Evolutionary conservation across 768 basidiomycete species (phyloP).

Genomic region (Tricholoma saponaceum): DNA sequence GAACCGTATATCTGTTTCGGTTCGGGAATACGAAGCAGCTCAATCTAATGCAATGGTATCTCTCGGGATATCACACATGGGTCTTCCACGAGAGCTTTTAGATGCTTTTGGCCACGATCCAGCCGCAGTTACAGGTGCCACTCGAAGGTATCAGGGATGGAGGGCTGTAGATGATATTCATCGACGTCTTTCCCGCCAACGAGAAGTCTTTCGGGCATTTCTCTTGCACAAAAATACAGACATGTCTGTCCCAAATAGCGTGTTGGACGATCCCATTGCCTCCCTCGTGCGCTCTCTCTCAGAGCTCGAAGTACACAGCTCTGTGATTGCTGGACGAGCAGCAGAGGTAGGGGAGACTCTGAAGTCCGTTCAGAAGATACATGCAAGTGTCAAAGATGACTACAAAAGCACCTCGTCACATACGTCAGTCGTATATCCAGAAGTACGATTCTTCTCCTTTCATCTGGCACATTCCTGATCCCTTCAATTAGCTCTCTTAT

Average conservation of each 20-base stretch:
- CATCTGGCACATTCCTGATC: constrained; percentile 1
- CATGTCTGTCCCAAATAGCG: constrained; percentile 28
- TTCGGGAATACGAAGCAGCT: constrained; percentile 63
- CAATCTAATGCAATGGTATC: constrained; percentile 48
- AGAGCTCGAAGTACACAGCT: constrained; percentile 43
- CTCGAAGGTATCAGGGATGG: constrained; percentile 61
- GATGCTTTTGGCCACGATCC: constrained; percentile 79
- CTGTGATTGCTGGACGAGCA: constrained; percentile 41
- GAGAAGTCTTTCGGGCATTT: constrained; percentile 47
- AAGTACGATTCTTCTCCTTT: constrained; percentile 39
- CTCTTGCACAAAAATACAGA: constrained; percentile 24
- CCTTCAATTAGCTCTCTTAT: constrained; percentile 50
- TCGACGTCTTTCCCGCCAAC: constrained; percentile 56
- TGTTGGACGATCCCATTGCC: constrained; percentile 52
- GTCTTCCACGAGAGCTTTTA: constrained; percentile 61
- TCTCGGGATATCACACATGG: constrained; percentile 42
- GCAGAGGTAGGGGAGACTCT: constrained; percentile 47
- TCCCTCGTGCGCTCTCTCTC: constrained; percentile 46
- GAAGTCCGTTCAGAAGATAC: constrained; percentile 48
- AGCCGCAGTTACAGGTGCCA: constrained; percentile 65
- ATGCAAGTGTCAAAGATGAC: constrained; percentile 53
- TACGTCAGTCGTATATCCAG: constrained; percentile 75
- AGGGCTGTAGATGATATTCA: constrained; percentile 75
- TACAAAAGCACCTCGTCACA: constrained; percentile 64
- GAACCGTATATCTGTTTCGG: constrained; percentile 55